Evolutionary conservation across 2,329 filamentous ascomycete species (phyloP), one percentile per base, ranked within the genome.

Genomic region (Diaporthe destruens): DNA sequence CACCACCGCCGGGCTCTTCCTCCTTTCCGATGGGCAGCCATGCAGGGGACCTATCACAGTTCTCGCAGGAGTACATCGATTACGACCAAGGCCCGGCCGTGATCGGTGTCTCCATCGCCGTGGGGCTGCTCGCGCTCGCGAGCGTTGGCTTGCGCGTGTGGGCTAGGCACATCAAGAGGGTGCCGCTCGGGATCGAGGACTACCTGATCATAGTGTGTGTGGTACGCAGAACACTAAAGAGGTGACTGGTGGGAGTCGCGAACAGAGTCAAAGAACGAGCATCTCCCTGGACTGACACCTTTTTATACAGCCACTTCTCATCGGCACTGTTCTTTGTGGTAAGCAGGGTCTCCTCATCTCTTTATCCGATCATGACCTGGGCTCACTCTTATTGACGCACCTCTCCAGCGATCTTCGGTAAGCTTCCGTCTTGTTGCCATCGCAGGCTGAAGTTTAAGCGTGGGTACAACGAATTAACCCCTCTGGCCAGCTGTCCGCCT

Each of bases 31-130:
- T 66, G 61, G 61, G 61, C 47, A 66, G 61, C 6, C 20, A 53
- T 66, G 61, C 39, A 66, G 61, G 32, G 47, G 61, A 66, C 47
- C 16, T 66, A 2, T 66, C 61, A 49, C 61, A 66, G 61, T 66
- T 66, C 61, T 66, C 61, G 29, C 61, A 66, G 44, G 61, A 66
- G 47, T 66, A 66, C 18, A 66, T 66, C 61, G 61, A 66, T n/a
- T 53, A 66, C 18, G 61, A 66, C 11, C 9, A 53, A 25, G 61
- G 61, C 7, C 61, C 61, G 14, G 61, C 61, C 11, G 8, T 66
- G 8, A 20, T 66, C 5, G 61, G 61, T n/a, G 61, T 66, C 39
- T 66, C 61, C 61, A 66, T 66, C 20, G 61, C 61, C 61, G 47
- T 66, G 61, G 61, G 61, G 20, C 61, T 66, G 4, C 20, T 66